Conservation (phyloP, 2,329 filamentous ascomycete genomes). For the Calonectria pteridis region DNA sequence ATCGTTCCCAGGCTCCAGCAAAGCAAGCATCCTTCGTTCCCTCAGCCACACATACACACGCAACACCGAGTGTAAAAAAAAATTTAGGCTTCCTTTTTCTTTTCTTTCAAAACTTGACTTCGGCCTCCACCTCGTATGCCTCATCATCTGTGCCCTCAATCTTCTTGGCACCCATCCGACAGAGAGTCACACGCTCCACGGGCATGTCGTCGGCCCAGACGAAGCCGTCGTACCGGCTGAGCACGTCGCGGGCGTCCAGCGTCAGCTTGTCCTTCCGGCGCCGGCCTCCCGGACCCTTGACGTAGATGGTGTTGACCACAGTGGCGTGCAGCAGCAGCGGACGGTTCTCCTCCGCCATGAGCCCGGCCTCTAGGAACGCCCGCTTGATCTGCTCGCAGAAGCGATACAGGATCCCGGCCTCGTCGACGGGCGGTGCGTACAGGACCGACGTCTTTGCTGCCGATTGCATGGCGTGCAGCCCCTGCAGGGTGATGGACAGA, state of each 20-base stretch:
- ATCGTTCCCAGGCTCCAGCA: neutral
- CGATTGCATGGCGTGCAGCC: constrained; percentile 72
- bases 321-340: constrained; percentile 86
- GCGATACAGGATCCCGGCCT: constrained; percentile 60
- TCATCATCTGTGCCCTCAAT: constrained; percentile 65
- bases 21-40: neutral
- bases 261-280: constrained; percentile 55
- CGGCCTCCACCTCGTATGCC: constrained; percentile 66
- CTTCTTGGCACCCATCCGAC: constrained; percentile 87
- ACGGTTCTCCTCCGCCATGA: constrained; percentile 70
- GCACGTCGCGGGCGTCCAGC: constrained; percentile 67
- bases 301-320: constrained; percentile 87
- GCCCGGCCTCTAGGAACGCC: constrained; percentile 65
- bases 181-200: constrained; percentile 81
- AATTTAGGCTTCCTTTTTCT: constrained; percentile 24
- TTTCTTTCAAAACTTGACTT: constrained; percentile 54
- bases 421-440: constrained; percentile 72
- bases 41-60: neutral
- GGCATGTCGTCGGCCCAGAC: constrained; percentile 78
- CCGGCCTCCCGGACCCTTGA: constrained; percentile 54
- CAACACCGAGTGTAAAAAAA: neutral
- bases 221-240: constrained; percentile 73
- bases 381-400: constrained; percentile 70
- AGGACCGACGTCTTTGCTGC: constrained; percentile 70
- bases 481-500: constrained; percentile 62